Evolutionary conservation across 2,329 filamentous ascomycete species (phyloP), one percentile per base, ranked within the genome.

Genomic region (Apiospora phragmitis): DNA sequence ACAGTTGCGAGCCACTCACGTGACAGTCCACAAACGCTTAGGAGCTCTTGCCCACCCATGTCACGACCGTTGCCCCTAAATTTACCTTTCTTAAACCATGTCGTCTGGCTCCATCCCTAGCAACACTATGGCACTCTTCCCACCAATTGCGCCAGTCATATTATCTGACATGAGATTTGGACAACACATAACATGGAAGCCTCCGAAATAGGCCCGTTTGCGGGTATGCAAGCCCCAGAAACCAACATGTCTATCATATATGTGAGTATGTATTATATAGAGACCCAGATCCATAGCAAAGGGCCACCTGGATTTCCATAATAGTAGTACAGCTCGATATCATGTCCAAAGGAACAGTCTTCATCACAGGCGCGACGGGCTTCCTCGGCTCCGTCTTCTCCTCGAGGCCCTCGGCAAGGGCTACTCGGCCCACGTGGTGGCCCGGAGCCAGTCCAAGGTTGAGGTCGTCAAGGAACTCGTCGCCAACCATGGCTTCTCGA

Each of bases 271-370:
- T 32, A 11, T 59, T 59, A 59, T 59, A 59, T 59, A 59, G 29
- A 3, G 21, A n/a, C 18, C 1, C 18, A 26, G 16, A 4, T 2
- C 3, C 16, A 21, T 18, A 7, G 29, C 9, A 21, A 26, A 51
- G 24, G 26, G 51, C 5, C 26, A 11, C 32, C 16, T 21, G 51
- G 4, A 59, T 32, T 4, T 59, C 29, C 11, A 9, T 18, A 32
- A 32, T 9, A 32, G 21, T 14, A 55, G 16, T 21, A 21, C 49
- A 21, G 24, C 47, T 59, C 29, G 26, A 7, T 7, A 35, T 3
- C 14, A 69, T 69, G 68, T 24, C 68, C 3, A 69, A 69, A 45
- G 68, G 68, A 32, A 69, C 68, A 2, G 32, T 69, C 45, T 59
- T 69, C 26, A 59, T 69, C 47, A 69, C 68, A 5, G 68, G 68